A percentile compares a stretch with the other conserved stretches of the same genome.
Evolutionary conservation across 805 yeast genomes (phyloP).

Genomic region (Candida quercuum): DNA sequence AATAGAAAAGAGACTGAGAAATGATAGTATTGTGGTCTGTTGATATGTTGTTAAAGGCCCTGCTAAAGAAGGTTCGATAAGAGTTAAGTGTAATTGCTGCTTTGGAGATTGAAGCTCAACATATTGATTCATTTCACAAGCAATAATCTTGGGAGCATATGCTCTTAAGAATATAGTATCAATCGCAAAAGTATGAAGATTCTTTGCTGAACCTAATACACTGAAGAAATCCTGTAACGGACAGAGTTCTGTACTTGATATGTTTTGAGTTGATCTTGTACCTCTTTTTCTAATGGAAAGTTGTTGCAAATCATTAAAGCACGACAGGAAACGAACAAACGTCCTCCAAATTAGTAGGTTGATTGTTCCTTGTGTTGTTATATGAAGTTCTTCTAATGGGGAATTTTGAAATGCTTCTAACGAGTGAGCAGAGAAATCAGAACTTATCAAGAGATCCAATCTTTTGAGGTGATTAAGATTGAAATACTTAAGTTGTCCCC

Average conservation of each 20-base stretch:
- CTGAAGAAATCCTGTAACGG: constrained; percentile 2
- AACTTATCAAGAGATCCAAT: constrained; percentile 10
- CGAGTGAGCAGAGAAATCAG: constrained; percentile 1
- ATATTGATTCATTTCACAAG: too few species aligned
- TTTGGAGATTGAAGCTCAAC: not conserved
- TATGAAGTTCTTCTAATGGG: constrained; percentile 8
- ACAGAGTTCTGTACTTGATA: constrained; percentile 1
- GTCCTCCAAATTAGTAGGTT: not conserved
- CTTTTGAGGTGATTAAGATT: constrained; percentile 1
- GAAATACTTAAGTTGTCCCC: not conserved
- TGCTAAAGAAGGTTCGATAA: constrained; percentile 14
- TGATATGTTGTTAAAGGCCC: constrained; percentile 7
- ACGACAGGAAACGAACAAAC: not conserved
- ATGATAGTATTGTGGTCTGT: not conserved
- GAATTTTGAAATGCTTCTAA: constrained; percentile 1
- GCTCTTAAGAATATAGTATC: constrained; percentile 6
- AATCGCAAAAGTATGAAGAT: constrained; percentile 2
- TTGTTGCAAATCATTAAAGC: not conserved
- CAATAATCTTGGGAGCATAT: too few species aligned
- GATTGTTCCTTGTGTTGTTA: constrained; percentile 2
- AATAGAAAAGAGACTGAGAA: constrained; percentile 3
- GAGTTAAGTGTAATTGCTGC: constrained; percentile 1
- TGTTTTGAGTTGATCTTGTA: not conserved
- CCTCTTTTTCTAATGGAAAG: constrained; percentile 6
- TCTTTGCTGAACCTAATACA: not conserved